Percentiles rank a stretch among this genome's conserved stretches.
Conservation (phyloP, 108 stramenopile genomes). For the Cyclostephanos invisitatus region DNA sequence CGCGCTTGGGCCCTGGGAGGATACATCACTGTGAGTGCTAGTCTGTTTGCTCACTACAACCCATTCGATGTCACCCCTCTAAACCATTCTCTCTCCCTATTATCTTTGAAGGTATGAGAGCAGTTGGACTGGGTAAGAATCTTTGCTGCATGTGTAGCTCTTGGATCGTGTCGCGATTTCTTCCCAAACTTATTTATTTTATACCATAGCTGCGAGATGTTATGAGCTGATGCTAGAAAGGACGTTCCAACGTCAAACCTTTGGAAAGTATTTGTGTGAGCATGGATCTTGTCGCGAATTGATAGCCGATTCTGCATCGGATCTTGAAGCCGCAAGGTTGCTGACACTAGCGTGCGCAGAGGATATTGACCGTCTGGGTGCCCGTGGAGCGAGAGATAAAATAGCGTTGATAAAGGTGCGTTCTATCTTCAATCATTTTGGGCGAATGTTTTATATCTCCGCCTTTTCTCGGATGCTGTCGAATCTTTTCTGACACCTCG, state of each 20-base stretch:
- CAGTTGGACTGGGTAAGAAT: slow-evolving; percentile 79
- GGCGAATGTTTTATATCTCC: too few relatives aligned
- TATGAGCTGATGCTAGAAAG: slow-evolving; percentile 86
- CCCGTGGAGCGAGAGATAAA: slow-evolving; percentile 59
- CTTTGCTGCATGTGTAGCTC: slow-evolving; percentile 4
- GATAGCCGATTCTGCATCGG: slow-evolving; percentile 82
- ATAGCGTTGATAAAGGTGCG: slow-evolving; percentile 88
- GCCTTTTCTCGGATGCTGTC: too few relatives aligned
- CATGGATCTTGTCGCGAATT: slow-evolving; percentile 79
- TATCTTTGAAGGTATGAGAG: slow-evolving; percentile 76
- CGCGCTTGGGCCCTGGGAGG: slow-evolving; percentile 93
- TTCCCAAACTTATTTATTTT: background rate
- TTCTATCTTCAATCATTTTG: too few relatives aligned
- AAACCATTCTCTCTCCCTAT: background rate
- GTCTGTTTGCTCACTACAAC: background rate
- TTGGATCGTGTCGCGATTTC: background rate
- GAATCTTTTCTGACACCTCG: too few relatives aligned
- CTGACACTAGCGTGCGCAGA: slow-evolving; percentile 75
- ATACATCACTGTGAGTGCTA: slow-evolving; percentile 90
- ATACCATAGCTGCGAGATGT: slow-evolving; percentile 64
- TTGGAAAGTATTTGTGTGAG: slow-evolving; percentile 78
- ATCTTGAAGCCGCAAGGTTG: slow-evolving; percentile 78
- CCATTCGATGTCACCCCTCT: background rate
- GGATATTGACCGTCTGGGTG: slow-evolving; percentile 70
- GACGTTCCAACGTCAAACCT: slow-evolving; percentile 65